Evolutionary conservation across 2,329 filamentous ascomycete species (phyloP).

Genomic region (Trichoderma afroharzianum): DNA sequence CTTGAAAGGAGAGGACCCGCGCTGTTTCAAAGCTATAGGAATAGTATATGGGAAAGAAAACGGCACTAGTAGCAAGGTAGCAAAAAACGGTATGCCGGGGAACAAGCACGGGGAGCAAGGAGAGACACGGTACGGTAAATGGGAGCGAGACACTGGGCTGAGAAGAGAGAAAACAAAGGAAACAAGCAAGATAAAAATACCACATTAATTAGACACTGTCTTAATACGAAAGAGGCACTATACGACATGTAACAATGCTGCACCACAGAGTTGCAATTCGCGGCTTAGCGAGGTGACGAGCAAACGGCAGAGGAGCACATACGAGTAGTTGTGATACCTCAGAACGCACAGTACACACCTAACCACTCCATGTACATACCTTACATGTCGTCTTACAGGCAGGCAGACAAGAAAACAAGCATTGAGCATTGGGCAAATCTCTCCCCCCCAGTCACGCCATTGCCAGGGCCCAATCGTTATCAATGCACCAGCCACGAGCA

Average conservation of each 20-base stretch:
- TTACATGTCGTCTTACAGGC: neutral
- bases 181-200: neutral
- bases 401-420: neutral
- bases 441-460: slow-evolving; percentile 12
- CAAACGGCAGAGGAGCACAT: no score
- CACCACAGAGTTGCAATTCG: neutral
- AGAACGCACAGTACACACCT: neutral
- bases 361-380: neutral
- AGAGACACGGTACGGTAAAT: neutral
- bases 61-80: neutral
- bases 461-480: slow-evolving; percentile 12
- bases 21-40: neutral
- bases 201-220: neutral
- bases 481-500: slow-evolving; percentile 12
- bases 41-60: no score
- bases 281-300: neutral
- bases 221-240: neutral
- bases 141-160: neutral
- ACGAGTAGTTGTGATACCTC: neutral
- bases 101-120: neutral
- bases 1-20: slow-evolving; percentile 1
- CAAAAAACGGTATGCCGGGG: neutral
- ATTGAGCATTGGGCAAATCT: neutral
- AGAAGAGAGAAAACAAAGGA: neutral
- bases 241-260: neutral